A percentile compares a stretch with the other conserved stretches of the same genome.
These are phyloP conservation scores for Citrus glauca DNA, from an alignment of 345 rosid species.

Conservation along the genomic window DNA sequence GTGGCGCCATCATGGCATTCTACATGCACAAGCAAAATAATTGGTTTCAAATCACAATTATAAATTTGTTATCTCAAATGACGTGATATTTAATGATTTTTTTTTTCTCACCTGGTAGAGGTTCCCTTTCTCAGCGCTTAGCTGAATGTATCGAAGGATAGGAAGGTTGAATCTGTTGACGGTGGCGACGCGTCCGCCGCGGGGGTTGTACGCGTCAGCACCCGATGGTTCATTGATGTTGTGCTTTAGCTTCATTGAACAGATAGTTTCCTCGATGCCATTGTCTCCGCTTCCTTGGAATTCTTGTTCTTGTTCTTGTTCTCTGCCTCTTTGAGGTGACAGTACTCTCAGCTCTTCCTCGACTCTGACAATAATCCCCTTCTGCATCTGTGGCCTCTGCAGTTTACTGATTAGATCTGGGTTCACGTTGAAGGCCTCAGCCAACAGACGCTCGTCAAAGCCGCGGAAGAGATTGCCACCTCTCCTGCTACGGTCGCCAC, in stretches of 20 bases:
- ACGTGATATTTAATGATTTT: neutral
- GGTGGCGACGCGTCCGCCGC: constrained; percentile 53
- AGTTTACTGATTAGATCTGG: constrained; percentile 40
- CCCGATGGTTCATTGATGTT: constrained; percentile 42
- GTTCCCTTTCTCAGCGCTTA: constrained; percentile 47
- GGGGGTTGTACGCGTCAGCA: constrained; percentile 55
- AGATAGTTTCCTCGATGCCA: constrained; percentile 59
- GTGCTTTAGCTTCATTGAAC: constrained; percentile 44
- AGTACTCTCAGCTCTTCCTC: constrained; percentile 32
- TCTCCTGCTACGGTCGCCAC: constrained; percentile 1
- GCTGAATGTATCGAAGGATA: constrained; percentile 40
- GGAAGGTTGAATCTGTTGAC: constrained; percentile 55
- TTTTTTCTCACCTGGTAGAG: constrained; percentile 31
- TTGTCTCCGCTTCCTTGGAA: constrained; percentile 16
- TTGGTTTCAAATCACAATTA: neutral
- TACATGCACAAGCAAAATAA: constrained; percentile 7
- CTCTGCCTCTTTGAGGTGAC: constrained; percentile 10
- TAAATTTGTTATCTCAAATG: neutral
- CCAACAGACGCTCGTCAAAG: constrained; percentile 31
- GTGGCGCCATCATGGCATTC: constrained; percentile 35
- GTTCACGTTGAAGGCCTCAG: constrained; percentile 44
- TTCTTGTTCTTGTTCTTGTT: constrained; percentile 1
- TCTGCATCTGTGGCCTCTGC: constrained; percentile 32
- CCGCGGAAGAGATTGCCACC: constrained; percentile 43
- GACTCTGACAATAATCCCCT: constrained; percentile 54